Percentiles rank a stretch among this genome's conserved stretches.
These are phyloP conservation scores for Hemileccinum hortonii DNA, from an alignment of 1,284 basidiomycete genomes.

Conservation along the genomic window DNA sequence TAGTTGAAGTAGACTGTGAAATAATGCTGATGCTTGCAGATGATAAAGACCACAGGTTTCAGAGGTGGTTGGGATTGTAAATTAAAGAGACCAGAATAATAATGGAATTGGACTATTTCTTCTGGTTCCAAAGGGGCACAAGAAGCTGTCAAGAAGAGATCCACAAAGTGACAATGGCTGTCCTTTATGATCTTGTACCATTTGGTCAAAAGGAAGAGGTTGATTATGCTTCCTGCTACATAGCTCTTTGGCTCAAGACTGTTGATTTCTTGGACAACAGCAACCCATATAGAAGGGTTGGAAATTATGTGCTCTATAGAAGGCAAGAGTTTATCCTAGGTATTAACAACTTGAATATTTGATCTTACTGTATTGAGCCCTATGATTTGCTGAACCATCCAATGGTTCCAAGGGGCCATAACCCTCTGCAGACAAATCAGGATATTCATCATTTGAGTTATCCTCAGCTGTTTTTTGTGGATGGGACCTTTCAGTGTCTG, in stretches of 20 bases:
- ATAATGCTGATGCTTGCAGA: slow-evolving; percentile 10
- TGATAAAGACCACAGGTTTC: slow-evolving; percentile 7
- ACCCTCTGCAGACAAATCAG: too few species aligned
- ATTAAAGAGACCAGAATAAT: neutral
- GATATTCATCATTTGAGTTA: too few species aligned
- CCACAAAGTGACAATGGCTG: neutral
- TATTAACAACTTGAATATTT: too few species aligned
- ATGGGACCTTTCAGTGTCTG: too few species aligned
- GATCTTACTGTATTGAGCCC: neutral
- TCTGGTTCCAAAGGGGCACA: neutral
- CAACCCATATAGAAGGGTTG: slow-evolving; percentile 10
- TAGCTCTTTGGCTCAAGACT: slow-evolving; percentile 5
- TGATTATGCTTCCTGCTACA: slow-evolving; percentile 7
- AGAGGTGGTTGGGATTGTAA: neutral
- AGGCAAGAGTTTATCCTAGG: too few species aligned
- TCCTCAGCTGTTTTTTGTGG: too few species aligned
- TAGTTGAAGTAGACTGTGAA: slow-evolving; percentile 12
- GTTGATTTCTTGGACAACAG: neutral
- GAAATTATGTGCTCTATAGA: neutral
- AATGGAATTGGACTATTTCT: neutral
- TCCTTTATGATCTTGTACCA: neutral
- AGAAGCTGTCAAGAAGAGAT: slow-evolving; percentile 5
- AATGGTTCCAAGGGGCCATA: too few species aligned
- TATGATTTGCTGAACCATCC: neutral
- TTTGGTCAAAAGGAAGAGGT: slow-evolving; percentile 3